Conservation (phyloP, 768 basidiomycete genomes). For the Naganishia randhawae region DNA sequence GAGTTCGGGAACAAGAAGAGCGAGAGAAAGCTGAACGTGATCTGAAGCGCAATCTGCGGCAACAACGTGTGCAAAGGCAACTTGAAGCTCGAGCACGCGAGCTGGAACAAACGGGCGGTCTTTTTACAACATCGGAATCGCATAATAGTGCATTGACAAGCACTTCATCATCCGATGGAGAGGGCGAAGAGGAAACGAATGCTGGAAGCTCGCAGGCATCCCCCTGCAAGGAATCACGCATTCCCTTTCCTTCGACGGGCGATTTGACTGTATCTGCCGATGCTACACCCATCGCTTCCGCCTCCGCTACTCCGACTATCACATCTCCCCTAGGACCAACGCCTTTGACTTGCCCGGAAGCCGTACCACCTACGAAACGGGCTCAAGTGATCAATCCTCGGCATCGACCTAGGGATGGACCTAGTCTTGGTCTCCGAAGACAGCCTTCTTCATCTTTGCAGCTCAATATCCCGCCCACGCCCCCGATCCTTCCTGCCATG, state of each 20-base stretch:
- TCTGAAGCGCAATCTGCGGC: background rate
- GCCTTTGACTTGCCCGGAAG: slow-evolving; percentile 14
- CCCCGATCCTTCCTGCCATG: slow-evolving; percentile 32
- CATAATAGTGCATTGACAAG: slow-evolving; percentile 10
- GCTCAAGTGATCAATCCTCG: slow-evolving; percentile 31
- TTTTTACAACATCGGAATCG: background rate
- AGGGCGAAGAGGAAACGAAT: slow-evolving; percentile 2
- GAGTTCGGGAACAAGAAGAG: slow-evolving; percentile 4
- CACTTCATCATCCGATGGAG: slow-evolving; percentile 13
- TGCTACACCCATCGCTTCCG: slow-evolving; percentile 3
- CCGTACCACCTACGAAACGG: slow-evolving; percentile 1
- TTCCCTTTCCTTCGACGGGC: slow-evolving; percentile 15
- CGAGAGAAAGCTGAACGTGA: background rate
- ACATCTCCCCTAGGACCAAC: slow-evolving; percentile 2
- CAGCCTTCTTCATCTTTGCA: slow-evolving; percentile 40
- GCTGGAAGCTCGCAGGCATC: background rate
- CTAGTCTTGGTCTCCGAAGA: slow-evolving; percentile 34
- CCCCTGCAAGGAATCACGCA: background rate
- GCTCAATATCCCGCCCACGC: slow-evolving; percentile 37
- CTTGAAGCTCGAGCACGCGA: slow-evolving; percentile 8
- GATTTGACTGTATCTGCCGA: background rate
- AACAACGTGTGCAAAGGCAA: slow-evolving; percentile 1
- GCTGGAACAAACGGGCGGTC: slow-evolving; percentile 6
- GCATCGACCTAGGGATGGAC: slow-evolving; percentile 15
- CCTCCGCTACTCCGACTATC: slow-evolving; percentile 13